Evolutionary conservation across 805 yeast genomes (phyloP), one percentile per base, ranked within the genome.

Genomic region (Wickerhamomyces sydowiorum): DNA sequence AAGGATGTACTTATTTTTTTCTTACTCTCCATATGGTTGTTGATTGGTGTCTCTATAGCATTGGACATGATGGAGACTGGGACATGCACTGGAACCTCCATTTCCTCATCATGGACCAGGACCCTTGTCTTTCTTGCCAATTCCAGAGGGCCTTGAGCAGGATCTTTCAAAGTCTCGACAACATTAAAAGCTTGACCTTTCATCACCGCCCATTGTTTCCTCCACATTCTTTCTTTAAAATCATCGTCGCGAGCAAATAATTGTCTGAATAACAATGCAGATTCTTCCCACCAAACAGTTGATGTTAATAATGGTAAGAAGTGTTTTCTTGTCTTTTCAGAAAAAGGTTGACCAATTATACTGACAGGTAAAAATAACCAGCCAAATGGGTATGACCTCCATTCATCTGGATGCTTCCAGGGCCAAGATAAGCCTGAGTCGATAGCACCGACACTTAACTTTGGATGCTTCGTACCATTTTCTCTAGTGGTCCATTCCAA

Each of bases 381-480:
- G 0, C 90, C 90, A 61, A 73, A 83, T 0, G 90, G 90, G 51
- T 80, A 83, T 1, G 86, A 79, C 42, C 90, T 62, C 87, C 89
- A 82, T 53, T 82, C 88, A 59, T 83, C 86, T 0, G 90, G 90
- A 49, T 82, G 87, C 52, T 83, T 82, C 88, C 88, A 83, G 5
- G 91, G 90, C 51, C 80, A 82, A 0, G 89, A 71, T 24, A 83
- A 64, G 0, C 89, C 89, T 14, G 86, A 80, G 52, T 83, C 90
- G 36, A 83, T 83, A 1, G 90, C 91, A 3, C 86, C 88, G 24
- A 83, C 67, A 39, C 65, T 69, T 13, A 83, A 45, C 1, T 32
- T 42, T 0, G 82, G 82, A 14, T 48, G 48, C 45, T 58, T 55
- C 7, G 37, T 33, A 10, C 52, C 48, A 25, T 55, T 50, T 0